Evolutionary conservation across 1,139 yeast genomes (phyloP).

Genomic region (Saccharomyces pastorianus): DNA sequence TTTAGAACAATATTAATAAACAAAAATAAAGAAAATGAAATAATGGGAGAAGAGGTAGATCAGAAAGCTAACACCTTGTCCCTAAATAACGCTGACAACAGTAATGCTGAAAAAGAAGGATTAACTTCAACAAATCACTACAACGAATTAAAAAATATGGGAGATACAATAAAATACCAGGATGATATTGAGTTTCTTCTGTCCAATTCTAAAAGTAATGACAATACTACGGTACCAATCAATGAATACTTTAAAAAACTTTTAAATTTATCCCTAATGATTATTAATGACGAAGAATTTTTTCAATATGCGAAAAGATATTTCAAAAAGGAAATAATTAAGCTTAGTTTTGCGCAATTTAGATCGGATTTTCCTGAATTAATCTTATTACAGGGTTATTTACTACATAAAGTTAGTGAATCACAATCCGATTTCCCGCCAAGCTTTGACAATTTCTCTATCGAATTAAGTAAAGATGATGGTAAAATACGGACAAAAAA

Average conservation of each 20-base stretch:
- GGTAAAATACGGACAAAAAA: conserved; percentile 4
- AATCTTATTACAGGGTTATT: conserved; percentile 15
- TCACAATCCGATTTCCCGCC: conserved; percentile 6
- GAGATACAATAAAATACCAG: conserved; percentile 23
- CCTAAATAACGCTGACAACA: not conserved
- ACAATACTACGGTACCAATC: conserved; percentile 5
- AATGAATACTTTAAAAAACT: conserved; percentile 11
- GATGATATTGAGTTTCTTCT: conserved; percentile 27
- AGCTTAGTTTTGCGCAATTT: conserved; percentile 15
- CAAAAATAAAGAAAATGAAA: conserved; percentile 11
- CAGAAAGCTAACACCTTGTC: conserved; percentile 1
- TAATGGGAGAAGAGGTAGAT: conserved; percentile 5
- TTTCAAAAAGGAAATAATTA: conserved; percentile 15
- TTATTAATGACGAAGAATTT: conserved; percentile 16
- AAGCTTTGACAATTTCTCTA: conserved; percentile 6
- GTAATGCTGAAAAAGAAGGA: not conserved
- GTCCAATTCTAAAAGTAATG: conserved; percentile 5
- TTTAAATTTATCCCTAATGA: conserved; percentile 17
- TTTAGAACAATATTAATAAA: conserved; percentile 12
- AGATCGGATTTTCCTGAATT: conserved; percentile 6
- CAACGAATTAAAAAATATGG: conserved; percentile 25
- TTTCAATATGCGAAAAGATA: conserved; percentile 14
- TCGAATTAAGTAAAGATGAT: conserved; percentile 4
- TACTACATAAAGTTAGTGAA: conserved; percentile 8
- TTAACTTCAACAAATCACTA: conserved; percentile 15